Evolutionary conservation across 140 eudicot species (phyloP).

Genomic region (Flaveria floridana): DNA sequence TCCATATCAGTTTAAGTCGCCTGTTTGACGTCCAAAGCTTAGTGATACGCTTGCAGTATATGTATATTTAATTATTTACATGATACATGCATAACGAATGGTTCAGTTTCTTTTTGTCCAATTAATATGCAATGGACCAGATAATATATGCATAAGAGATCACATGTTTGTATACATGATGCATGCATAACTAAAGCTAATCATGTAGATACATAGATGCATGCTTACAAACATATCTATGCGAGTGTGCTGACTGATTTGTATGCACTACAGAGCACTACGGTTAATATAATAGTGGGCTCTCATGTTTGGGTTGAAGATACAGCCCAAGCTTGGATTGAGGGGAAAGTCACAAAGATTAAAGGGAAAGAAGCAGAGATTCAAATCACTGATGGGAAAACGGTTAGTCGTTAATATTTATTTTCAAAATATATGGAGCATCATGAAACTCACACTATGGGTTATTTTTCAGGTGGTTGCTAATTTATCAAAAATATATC

Average conservation of each 20-base stretch:
- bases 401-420: slow-evolving; percentile 41
- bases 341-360: slow-evolving; percentile 71
- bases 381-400: slow-evolving; percentile 58
- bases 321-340: slow-evolving; percentile 70
- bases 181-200: too few species aligned
- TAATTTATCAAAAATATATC: slow-evolving; percentile 75
- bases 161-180: not conserved
- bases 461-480: slow-evolving; percentile 56
- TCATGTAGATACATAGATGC: not conserved
- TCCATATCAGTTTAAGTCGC: slow-evolving; percentile 7
- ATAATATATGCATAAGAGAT: not conserved
- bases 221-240: not conserved
- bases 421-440: not conserved
- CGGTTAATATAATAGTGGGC: slow-evolving; percentile 82
- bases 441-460: not conserved
- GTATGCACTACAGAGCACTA: slow-evolving; percentile 62
- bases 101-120: too few species aligned
- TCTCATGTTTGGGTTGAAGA: slow-evolving; percentile 94
- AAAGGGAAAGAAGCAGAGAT: slow-evolving; percentile 68
- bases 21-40: not conserved
- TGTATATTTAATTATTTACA: too few species aligned
- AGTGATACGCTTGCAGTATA: too few species aligned
- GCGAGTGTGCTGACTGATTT: slow-evolving; percentile 9
- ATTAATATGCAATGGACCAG: too few species aligned
- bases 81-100: too few species aligned